Evolutionary conservation across 495 filamentous ascomycete species (phyloP), one percentile per base, ranked within the genome.

Genomic region (Trichocladium uniseriatum): DNA sequence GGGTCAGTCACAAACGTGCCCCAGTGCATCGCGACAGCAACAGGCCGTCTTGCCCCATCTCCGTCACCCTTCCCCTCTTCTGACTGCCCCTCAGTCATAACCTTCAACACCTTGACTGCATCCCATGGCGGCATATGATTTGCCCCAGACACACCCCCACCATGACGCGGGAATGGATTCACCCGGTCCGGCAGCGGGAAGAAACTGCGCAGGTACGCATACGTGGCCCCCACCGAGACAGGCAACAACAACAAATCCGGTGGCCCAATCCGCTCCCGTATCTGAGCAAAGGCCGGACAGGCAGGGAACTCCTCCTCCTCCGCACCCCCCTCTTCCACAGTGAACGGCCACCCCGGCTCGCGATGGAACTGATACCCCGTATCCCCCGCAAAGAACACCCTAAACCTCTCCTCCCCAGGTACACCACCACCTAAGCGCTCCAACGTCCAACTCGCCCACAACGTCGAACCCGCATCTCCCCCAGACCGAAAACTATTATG

Each of bases 391-490:
- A 62, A 64, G 47, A 58, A 66, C 10, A 62, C 42, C 18, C 53
- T 48, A 28, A 47, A 57, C 24, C 24, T 8, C 3, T 4, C 24
- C 24, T 27, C 24, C 24, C 24, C 24, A n/a, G n/a, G n/a, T n/a
- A n/a, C n/a, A 8, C 24, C 24, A 27, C 4, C 24, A 3, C 4
- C 24, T 3, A 27, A 8, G 4, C 24, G 4, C 24, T 68, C 59
- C 6, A 80, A 44, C n/a, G 68, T 61, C 76, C 76, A 80, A 37
- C 73, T 73, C 18, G 70, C 70, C 77, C 77, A 80, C 7, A 80
- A 66, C 1, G 71, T 68, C 5, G 50, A 45, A 36, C 55, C 53
- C 5, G 62, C 53, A 16, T 69, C 64, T 39, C 38, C 52, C 0
- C 58, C 51, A 1, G 41, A 34, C 28, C 75, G 57, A 1, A 66